These are phyloP conservation scores for Glycine tomentella DNA, from an alignment of 306 rosid species.

Conservation along the genomic window DNA sequence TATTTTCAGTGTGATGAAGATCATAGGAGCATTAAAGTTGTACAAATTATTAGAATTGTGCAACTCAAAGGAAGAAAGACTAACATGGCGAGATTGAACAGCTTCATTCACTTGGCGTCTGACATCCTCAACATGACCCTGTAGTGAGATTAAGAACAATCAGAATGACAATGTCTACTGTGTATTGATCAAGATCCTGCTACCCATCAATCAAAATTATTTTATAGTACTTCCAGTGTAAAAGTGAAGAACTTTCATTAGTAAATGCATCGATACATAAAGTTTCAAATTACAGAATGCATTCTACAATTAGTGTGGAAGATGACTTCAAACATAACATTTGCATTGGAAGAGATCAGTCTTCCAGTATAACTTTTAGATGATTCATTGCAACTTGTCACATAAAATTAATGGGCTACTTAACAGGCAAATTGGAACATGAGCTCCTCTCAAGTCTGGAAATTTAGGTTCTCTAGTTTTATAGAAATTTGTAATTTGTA, in stretches of 20 bases:
- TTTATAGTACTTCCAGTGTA: background rate
- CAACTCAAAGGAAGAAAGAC: conserved; percentile 54
- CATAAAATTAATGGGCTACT: background rate
- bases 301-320: conserved; percentile 4
- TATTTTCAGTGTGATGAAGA: conserved; percentile 32
- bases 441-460: conserved; percentile 14
- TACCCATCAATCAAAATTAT: conserved; percentile 21
- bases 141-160: conserved; percentile 50
- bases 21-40: conserved; percentile 19
- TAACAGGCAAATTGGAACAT: background rate
- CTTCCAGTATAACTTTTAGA: conserved; percentile 22
- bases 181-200: background rate
- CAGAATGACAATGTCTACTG: conserved; percentile 16
- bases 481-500: background rate
- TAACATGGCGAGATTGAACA: conserved; percentile 88
- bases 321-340: conserved; percentile 3
- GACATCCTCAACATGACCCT: conserved; percentile 95
- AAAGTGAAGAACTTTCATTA: background rate
- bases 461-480: conserved; percentile 28
- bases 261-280: conserved; percentile 28
- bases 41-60: conserved; percentile 30
- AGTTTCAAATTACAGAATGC: conserved; percentile 24
- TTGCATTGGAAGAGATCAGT: background rate
- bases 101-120: conserved; percentile 93
- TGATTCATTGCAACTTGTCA: conserved; percentile 21